Evolutionary conservation across 805 yeast species (phyloP).

Genomic region (Sporopachydermia lactativora): DNA sequence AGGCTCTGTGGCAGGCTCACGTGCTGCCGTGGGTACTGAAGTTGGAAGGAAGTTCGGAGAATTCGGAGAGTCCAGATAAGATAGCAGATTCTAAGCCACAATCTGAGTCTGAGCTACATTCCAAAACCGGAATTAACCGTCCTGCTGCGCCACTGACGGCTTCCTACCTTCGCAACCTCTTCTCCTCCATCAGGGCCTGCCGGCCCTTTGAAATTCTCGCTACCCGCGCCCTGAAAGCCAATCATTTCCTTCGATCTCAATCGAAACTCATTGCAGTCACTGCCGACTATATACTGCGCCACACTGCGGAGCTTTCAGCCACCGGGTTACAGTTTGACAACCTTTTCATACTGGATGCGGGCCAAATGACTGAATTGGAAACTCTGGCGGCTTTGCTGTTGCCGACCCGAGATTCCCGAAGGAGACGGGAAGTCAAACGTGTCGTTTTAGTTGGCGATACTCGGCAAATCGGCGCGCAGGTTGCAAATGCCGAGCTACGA

Average conservation of each 20-base stretch:
- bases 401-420: slow-evolving; percentile 3
- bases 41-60: slow-evolving; percentile 1
- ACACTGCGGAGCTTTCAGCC: slow-evolving; percentile 8
- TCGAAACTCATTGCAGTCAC: slow-evolving; percentile 20
- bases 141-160: slow-evolving; percentile 10
- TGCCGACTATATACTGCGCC: slow-evolving; percentile 10
- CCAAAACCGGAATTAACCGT: slow-evolving; percentile 6
- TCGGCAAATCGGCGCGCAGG: slow-evolving; percentile 13
- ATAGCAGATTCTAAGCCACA: neutral
- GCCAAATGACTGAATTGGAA: slow-evolving; percentile 20
- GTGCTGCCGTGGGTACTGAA: slow-evolving; percentile 13
- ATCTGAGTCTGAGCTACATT: slow-evolving; percentile 2
- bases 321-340: slow-evolving; percentile 15
- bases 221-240: slow-evolving; percentile 9
- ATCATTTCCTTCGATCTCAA: slow-evolving; percentile 15
- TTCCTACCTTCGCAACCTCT: slow-evolving; percentile 13
- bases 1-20: slow-evolving; percentile 17
- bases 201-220: slow-evolving; percentile 17
- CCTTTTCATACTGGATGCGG: slow-evolving; percentile 22
- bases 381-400: slow-evolving; percentile 17
- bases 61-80: slow-evolving; percentile 6
- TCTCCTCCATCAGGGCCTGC: slow-evolving; percentile 12
- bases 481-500: slow-evolving; percentile 9
- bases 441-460: slow-evolving; percentile 24
- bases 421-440: slow-evolving; percentile 12